Conservation (phyloP, 176 grass and related monocot genomes). For the Eremochloa ophiuroides region DNA sequence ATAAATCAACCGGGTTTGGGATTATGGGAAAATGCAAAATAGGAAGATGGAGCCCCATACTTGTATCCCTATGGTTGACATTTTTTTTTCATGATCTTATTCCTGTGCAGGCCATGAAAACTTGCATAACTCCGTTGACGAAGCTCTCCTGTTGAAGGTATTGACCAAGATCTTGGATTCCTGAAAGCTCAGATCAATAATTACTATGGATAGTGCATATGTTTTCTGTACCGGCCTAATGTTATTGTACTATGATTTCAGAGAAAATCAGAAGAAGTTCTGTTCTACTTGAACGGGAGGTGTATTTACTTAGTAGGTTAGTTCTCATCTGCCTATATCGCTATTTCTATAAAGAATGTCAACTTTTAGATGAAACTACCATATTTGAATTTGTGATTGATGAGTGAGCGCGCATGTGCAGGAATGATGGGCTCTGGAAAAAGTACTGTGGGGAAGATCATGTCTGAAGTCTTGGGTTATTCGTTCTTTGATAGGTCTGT, state of each 20-base stretch:
- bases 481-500: conserved; percentile 95
- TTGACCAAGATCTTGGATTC: background rate
- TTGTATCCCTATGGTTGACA: conserved; percentile 16
- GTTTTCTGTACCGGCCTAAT: conserved; percentile 11
- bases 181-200: background rate
- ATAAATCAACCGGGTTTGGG: background rate
- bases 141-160: conserved; percentile 79
- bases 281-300: conserved; percentile 70
- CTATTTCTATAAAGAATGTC: background rate
- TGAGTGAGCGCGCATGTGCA: conserved; percentile 22
- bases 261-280: conserved; percentile 90
- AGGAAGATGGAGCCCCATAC: background rate
- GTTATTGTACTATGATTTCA: conserved; percentile 47
- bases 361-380: background rate
- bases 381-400: conserved; percentile 20
- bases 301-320: conserved; percentile 98
- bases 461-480: conserved; percentile 89
- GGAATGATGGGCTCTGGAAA: conserved; percentile 99
- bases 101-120: conserved; percentile 49
- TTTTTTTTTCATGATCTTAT: conserved; percentile 9
- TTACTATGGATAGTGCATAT: background rate
- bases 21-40: background rate
- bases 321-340: conserved; percentile 21
- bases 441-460: conserved; percentile 92
- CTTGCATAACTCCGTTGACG: conserved; percentile 68